Percentiles rank a stretch among this genome's conserved stretches.
phyloP scores from a whole-genome alignment of 148 eudicot species.

The Persicaria tinctoria region DNA sequence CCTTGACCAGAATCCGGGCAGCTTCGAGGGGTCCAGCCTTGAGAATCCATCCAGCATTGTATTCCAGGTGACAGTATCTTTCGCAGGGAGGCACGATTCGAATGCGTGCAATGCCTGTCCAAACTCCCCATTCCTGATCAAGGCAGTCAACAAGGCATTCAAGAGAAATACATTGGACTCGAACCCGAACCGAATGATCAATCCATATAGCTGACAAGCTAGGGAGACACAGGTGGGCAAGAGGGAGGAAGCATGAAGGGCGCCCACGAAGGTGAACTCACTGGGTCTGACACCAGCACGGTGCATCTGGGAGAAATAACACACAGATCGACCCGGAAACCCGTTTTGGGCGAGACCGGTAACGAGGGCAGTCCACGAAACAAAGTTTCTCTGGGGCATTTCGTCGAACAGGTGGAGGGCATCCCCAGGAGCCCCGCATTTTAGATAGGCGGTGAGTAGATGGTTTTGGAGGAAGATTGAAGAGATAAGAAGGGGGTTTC shows the following conservation, averaged over 20 bases:
- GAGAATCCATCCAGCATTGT: constrained; percentile 48
- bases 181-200: constrained; percentile 42
- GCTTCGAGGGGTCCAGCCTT: constrained; percentile 25
- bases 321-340: constrained; percentile 26
- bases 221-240: constrained; percentile 9
- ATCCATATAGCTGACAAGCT: constrained; percentile 32
- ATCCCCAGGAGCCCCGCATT: constrained; percentile 30
- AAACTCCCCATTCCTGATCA: constrained; percentile 32
- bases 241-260: constrained; percentile 47
- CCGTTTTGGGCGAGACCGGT: constrained; percentile 43
- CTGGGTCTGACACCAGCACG: constrained; percentile 32
- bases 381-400: constrained; percentile 55
- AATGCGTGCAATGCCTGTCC: constrained; percentile 37
- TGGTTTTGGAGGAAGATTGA: constrained; percentile 44
- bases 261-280: constrained; percentile 46
- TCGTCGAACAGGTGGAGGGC: constrained; percentile 53
- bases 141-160: constrained; percentile 45
- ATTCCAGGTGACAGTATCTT: constrained; percentile 67
- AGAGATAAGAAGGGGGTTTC: constrained; percentile 17
- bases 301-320: constrained; percentile 39
- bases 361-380: constrained; percentile 55
- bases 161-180: constrained; percentile 31
- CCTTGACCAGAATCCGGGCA: constrained; percentile 43
- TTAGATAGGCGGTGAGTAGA: constrained; percentile 36
- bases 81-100: constrained; percentile 17